Evolutionary conservation across 352 stramenopile species (phyloP), one percentile per base, ranked within the genome.

Genomic region (Globisporangium spinosum): DNA sequence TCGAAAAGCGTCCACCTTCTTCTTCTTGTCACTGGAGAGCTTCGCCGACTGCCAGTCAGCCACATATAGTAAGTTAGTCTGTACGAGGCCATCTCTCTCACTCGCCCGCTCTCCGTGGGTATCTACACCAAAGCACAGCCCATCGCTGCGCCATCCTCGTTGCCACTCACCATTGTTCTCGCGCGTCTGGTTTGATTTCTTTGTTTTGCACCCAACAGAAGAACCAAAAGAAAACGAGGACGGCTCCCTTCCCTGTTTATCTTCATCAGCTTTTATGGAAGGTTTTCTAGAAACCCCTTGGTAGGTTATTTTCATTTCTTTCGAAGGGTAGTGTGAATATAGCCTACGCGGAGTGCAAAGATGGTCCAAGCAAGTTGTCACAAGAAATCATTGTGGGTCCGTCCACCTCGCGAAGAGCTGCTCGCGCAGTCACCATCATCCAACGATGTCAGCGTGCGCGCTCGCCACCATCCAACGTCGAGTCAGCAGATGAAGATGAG

Each of bases 1-100:
- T 64, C 85, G 87, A 67, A 93, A 93, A 5, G 75, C 81, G 58
- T 79, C 71, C 58, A 92, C 67, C 68, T 89, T 92, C 54, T 90
- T 80, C 69, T 83, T 89, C 74, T 92, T 90, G 70, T 90, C 82
- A 32, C 64, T 75, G 43, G 80, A 69, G 27, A 87, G 78, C 62
- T 78, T 83, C 45, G 70, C 72, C 45, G 75, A 80, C 77, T 83
- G 45, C 51, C 32, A 45, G 27, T 60, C 20, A 47, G 7, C 12
- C 12, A 58, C 49, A 40, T 1, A 40, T 23, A 20, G 55, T 53
- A 10, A 62, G 56, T 25, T n/a, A 10, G 4, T 20, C n/a, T 2
- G 4, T 29, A 34, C 25, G 13, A 27, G 3, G 3, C 5, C 17
- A 32, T 32, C 54, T 38, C 54, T 29, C 12, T 23, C 6, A 3